phyloP scores from a whole-genome alignment of 1,139 yeast species.

The Nakaseomyces glabratus region DNA sequence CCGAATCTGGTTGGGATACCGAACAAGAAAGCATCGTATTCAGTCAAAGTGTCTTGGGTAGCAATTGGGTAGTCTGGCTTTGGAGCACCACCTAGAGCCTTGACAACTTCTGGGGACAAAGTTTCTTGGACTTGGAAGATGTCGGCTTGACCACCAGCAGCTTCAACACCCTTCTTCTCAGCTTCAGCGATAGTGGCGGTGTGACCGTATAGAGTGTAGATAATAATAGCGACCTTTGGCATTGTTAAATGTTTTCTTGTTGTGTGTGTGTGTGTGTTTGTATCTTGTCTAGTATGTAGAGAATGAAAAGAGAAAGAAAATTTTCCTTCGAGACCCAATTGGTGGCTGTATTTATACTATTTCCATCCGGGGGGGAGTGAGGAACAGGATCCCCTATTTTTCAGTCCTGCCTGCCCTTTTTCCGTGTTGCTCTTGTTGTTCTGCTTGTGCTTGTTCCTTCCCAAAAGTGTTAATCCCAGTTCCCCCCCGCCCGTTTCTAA shows the following conservation, averaged over 20 bases:
- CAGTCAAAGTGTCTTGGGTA: conserved; percentile 44
- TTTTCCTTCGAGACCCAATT: background rate
- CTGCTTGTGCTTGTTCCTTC: too few species aligned
- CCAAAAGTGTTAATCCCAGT: too few species aligned
- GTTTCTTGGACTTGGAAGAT: conserved; percentile 79
- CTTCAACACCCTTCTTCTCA: conserved; percentile 59
- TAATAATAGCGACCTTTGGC: conserved; percentile 45
- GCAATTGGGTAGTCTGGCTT: conserved; percentile 66
- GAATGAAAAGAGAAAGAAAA: background rate
- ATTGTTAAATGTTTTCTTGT: conserved; percentile 10
- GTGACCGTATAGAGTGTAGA: conserved; percentile 80
- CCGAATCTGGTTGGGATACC: conserved; percentile 85
- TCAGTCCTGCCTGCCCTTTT: background rate
- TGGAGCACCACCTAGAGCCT: conserved; percentile 55
- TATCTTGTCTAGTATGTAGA: background rate
- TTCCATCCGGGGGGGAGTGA: background rate
- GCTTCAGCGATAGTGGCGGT: conserved; percentile 59
- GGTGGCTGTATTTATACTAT: background rate
- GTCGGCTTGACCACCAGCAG: conserved; percentile 65
- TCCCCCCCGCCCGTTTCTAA: too few species aligned
- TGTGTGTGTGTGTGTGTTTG: background rate
- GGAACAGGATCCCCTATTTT: background rate
- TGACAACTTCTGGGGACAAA: conserved; percentile 51
- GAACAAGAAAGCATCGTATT: conserved; percentile 67
- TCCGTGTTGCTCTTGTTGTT: background rate